Conservation (phyloP, 1,284 basidiomycete genomes). For the Calocybe gambosa region DNA sequence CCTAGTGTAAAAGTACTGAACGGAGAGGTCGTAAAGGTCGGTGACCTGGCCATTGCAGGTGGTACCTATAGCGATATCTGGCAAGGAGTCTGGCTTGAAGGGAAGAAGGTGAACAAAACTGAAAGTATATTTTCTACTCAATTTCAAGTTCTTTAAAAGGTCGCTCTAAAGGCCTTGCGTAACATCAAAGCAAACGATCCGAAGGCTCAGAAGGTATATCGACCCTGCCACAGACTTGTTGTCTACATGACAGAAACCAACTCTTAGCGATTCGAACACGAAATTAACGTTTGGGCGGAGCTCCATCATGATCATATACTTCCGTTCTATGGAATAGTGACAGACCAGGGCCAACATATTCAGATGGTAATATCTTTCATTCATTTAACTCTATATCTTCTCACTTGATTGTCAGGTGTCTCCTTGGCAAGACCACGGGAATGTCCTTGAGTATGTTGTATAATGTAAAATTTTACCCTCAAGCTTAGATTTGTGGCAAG, state of each 20-base stretch:
- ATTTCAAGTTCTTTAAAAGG: constrained; percentile 27
- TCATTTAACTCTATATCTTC: neutral
- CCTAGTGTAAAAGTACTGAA: constrained; percentile 44
- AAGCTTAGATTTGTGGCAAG: constrained; percentile 20
- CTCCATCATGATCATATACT: constrained; percentile 43
- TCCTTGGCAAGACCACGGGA: constrained; percentile 52
- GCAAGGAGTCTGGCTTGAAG: constrained; percentile 44
- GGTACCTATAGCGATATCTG: constrained; percentile 49
- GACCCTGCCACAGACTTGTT: neutral
- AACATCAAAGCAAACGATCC: constrained; percentile 36
- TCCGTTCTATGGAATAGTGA: constrained; percentile 48
- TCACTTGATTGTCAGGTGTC: constrained; percentile 36
- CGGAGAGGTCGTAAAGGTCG: constrained; percentile 37
- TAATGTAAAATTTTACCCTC: neutral
- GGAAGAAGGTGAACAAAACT: constrained; percentile 30
- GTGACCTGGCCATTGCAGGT: constrained; percentile 35
- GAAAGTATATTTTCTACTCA: neutral
- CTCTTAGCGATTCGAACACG: constrained; percentile 44
- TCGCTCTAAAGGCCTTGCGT: constrained; percentile 49
- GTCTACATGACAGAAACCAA: neutral
- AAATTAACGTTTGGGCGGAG: constrained; percentile 46
- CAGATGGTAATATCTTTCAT: constrained; percentile 34
- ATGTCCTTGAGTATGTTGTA: constrained; percentile 40
- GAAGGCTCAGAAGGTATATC: constrained; percentile 33
- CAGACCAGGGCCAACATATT: constrained; percentile 41